Evolutionary conservation across 331 rosid genomes (phyloP), one percentile per base, ranked within the genome.

Genomic region (Telfairia occidentalis): DNA sequence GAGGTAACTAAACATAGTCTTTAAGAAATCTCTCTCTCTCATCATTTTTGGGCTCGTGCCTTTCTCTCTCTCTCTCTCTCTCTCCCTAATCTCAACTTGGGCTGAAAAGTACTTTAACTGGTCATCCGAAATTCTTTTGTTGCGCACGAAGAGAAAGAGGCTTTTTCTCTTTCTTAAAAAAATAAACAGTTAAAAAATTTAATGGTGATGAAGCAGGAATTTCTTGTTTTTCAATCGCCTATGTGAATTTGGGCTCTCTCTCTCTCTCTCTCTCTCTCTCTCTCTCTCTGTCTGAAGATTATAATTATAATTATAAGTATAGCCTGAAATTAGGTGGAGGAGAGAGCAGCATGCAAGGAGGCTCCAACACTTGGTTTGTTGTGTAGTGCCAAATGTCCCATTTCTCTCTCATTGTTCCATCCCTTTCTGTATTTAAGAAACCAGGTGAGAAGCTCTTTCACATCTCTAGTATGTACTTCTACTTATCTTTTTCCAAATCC

Each of bases 391-490:
- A 74, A 74, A 74, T 70, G 58, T 70, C 49, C 50, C 13, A 26
- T 34, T 35, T 58, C 13, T 54, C 35, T 73, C 77, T 53, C 21
- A 21, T 54, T 24, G 38, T 74, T 42, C 21, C 52, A 21, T 74
- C 9, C 43, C n/a, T 55, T 23, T 54, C 66, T 55, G 67, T 24
- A 40, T 42, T 18, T 13, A 35, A 13, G 7, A 54, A 74, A 15
- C 35, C 66, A 37, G 49, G 52, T 42, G 77, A 74, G 77, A 74
- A 74, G 77, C 69, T 74, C 50, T 57, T 74, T 74, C 54, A 55
- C 77, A 34, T 74, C 69, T 74, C 66, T 74, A 54, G 66, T 38
- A 55, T 58, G 69, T 18, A 55, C 26, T 42, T 24, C 67, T n/a
- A 54, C 77, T 74, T 74, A 74, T 74, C 77, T 74, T 58, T 35